phyloP scores from a whole-genome alignment of 306 rosid genomes.

The Dalbergia cochinchinensis region DNA sequence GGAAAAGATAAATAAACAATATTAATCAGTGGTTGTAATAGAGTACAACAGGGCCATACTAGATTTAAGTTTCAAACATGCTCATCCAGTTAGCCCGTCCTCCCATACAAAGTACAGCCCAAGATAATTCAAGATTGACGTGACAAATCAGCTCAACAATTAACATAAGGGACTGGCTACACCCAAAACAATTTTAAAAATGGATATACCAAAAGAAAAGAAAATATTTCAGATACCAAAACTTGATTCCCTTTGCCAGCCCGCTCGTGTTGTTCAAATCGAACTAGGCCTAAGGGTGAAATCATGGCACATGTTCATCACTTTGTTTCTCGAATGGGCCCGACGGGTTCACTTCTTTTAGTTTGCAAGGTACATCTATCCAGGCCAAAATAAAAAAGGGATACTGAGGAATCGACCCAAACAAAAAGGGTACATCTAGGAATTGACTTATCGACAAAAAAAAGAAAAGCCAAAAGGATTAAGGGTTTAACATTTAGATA shows the following conservation, averaged over 20 bases:
- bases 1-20: conserved; percentile 7
- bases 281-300: conserved; percentile 19
- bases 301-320: neutral
- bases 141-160: too few relatives aligned
- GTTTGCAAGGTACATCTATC: too few relatives aligned
- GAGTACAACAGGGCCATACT: conserved; percentile 5
- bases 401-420: too few relatives aligned
- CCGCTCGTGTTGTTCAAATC: neutral
- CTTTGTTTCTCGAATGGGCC: neutral
- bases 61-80: conserved; percentile 17
- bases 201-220: too few relatives aligned
- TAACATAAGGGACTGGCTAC: too few relatives aligned
- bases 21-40: conserved; percentile 8
- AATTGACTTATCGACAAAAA: too few relatives aligned
- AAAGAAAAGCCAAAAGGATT: too few relatives aligned
- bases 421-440: too few relatives aligned
- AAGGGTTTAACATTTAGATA: too few relatives aligned
- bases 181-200: too few relatives aligned
- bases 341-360: neutral
- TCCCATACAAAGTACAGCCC: conserved; percentile 14
- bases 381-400: too few relatives aligned
- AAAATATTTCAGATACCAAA: too few relatives aligned
- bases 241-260: neutral
- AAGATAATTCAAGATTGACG: neutral
- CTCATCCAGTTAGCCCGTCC: conserved; percentile 1